Base-by-base conservation (phyloP, 2,329 filamentous ascomycete species). In the Metarhizium brunneum region DNA sequence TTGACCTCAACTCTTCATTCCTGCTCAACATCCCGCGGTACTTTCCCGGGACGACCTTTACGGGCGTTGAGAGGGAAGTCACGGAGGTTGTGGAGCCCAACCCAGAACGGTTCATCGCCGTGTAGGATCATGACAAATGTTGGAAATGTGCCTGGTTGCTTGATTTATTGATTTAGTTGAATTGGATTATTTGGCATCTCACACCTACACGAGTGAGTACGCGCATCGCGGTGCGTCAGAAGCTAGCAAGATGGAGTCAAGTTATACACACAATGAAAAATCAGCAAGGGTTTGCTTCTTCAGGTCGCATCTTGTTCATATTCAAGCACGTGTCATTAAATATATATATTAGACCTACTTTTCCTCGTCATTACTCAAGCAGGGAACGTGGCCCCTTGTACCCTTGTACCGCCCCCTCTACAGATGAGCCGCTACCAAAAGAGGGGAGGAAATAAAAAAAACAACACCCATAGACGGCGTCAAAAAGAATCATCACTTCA, bases 1-100 rank as follows among this genome's bases (percentile, higher is more conserved):
- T 79, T 59, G 77, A 79, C 57, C 63, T 68, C 20, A 74, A 75
- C 50, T 66, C 68, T 13, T 65, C 70, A 0, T 72, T 71, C 53
- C 55, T 75, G 52, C 62, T 71, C 43, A 64, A 68, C 13, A 63
- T 63, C 8, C 42, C 57, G 32, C 52, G 69, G 13, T 70, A 68
- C 59, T 73, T 72, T 52, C 65, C 67, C 1, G 62, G 62, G 2
- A 62, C 60, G 14, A 64, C 57, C 0, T 70, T 70, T 56, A 38
- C 50, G 1, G 59, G 54, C 35, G 47, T 49, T 16, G 47, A 49
- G 14, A 11, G 6, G 6, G 25, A 42, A 8, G 42, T 43, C 14
- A 32, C 61, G 2, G 59, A 63, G 29, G 62, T 60, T 2, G 54
- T 65, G 30, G 58, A 68, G 36, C 66, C 67, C 14, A 71, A 71